Conservation (phyloP, 768 basidiomycete species). For the Amanita thiersii region DNA sequence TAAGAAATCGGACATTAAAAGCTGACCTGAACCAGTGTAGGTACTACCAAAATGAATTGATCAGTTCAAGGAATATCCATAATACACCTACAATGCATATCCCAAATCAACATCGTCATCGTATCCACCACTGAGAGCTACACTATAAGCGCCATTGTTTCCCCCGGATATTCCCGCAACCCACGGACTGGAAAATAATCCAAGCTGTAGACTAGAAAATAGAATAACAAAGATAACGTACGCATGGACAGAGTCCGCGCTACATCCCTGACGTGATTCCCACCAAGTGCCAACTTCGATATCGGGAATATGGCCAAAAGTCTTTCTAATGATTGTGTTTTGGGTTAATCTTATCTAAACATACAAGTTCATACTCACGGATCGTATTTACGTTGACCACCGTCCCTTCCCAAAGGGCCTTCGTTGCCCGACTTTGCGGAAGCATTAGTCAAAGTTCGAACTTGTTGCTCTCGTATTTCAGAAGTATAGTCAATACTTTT, state of each 20-base stretch:
- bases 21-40: slow-evolving; percentile 67
- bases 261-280: slow-evolving; percentile 63
- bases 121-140: slow-evolving; percentile 86
- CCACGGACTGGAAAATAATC: slow-evolving; percentile 46
- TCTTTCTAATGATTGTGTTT: slow-evolving; percentile 41
- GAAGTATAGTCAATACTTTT: slow-evolving; percentile 47
- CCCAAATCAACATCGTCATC: slow-evolving; percentile 80
- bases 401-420: slow-evolving; percentile 28
- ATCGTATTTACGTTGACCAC: slow-evolving; percentile 29
- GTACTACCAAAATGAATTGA: slow-evolving; percentile 36
- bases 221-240: slow-evolving; percentile 28
- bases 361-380: slow-evolving; percentile 33
- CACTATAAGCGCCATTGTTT: slow-evolving; percentile 67
- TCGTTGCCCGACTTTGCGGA: slow-evolving; percentile 25
- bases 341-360: slow-evolving; percentile 1
- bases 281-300: slow-evolving; percentile 80
- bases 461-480: slow-evolving; percentile 27
- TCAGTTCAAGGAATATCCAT: neutral
- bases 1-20: neutral
- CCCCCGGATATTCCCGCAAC: slow-evolving; percentile 76
- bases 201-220: slow-evolving; percentile 1
- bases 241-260: slow-evolving; percentile 79
- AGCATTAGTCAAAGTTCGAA: slow-evolving; percentile 29
- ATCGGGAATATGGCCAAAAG: slow-evolving; percentile 74
- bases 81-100: slow-evolving; percentile 63